Evolutionary conservation across 257 asterid species (phyloP).

Genomic region (Salvia rosmarinus): DNA sequence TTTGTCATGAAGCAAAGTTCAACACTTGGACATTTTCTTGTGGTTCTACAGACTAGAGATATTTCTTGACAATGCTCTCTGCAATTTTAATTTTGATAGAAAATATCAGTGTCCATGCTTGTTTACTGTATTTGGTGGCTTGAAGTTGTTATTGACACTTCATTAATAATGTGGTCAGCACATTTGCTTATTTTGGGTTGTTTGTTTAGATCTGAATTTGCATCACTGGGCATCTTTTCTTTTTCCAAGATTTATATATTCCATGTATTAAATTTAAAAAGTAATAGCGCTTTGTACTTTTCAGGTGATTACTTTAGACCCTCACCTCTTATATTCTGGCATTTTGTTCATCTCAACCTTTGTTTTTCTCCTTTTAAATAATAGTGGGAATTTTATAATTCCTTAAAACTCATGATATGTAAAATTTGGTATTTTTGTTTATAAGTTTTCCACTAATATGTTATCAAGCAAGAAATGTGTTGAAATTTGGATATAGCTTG

Average conservation of each 20-base stretch:
- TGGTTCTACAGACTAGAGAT: background rate
- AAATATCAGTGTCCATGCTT: background rate
- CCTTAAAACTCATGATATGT: background rate
- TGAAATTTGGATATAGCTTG: constrained; percentile 1
- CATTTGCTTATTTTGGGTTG: background rate
- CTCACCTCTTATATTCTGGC: background rate
- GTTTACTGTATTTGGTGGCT: background rate
- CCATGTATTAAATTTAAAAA: background rate
- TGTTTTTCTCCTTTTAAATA: background rate
- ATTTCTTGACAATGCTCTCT: background rate
- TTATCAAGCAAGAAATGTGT: background rate
- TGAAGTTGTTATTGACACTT: background rate
- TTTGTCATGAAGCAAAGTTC: background rate
- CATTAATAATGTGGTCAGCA: background rate
- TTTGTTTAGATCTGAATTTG: background rate
- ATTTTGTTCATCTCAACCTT: constrained; percentile 6
- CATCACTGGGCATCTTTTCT: background rate
- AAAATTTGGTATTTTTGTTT: background rate
- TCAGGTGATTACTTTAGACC: background rate
- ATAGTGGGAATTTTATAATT: background rate
- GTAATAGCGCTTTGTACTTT: background rate
- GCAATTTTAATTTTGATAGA: background rate
- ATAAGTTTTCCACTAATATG: background rate
- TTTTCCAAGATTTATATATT: constrained; percentile 1
- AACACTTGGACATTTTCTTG: background rate